These are phyloP conservation scores for Gentiana straminea DNA, from an alignment of 257 asterid genomes.

Conservation along the genomic window DNA sequence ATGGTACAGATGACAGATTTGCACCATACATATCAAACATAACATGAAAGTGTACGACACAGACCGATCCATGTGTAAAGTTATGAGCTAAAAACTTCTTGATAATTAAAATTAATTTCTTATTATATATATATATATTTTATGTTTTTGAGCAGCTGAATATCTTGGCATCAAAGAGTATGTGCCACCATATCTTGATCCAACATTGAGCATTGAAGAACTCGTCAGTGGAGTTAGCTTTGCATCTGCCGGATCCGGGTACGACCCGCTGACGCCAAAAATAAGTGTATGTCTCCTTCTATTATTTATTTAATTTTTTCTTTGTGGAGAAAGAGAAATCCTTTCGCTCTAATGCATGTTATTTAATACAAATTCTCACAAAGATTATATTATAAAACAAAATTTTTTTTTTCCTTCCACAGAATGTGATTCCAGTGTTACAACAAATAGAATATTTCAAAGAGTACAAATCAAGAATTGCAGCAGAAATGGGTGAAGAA, in stretches of 20 bases:
- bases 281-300: slow-evolving; percentile 33
- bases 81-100: no score
- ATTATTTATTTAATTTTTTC: background rate
- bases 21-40: no score
- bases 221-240: slow-evolving; percentile 69
- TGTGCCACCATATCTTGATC: slow-evolving; percentile 68
- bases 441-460: slow-evolving; percentile 42
- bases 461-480: slow-evolving; percentile 33
- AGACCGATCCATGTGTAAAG: no score
- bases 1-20: no score
- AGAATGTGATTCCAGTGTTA: slow-evolving; percentile 49
- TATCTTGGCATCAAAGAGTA: slow-evolving; percentile 50
- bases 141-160: slow-evolving; percentile 29
- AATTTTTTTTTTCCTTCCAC: background rate
- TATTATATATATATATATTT: background rate
- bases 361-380: no score
- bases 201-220: slow-evolving; percentile 36
- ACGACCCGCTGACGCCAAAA: slow-evolving; percentile 62
- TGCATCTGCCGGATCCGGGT: slow-evolving; percentile 84
- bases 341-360: no score
- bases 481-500: slow-evolving; percentile 36
- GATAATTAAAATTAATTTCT: no score
- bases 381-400: no score
- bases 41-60: no score
- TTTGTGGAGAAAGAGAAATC: no score